phyloP scores from a whole-genome alignment of 108 stramenopile genomes.

The Skeletonema grethae region DNA sequence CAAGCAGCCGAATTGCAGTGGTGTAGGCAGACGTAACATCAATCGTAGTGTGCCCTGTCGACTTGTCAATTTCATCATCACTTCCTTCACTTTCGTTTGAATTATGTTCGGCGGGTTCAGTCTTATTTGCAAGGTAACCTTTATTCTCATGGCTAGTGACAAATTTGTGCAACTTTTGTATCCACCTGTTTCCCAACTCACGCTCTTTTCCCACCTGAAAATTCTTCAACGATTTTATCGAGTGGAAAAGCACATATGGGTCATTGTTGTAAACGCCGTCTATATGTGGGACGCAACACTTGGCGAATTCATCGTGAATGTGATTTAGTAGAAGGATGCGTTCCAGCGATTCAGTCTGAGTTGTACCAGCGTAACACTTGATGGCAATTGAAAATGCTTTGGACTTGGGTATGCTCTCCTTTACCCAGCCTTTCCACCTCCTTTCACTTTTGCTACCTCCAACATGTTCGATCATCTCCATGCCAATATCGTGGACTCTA shows the following conservation, averaged over 20 bases:
- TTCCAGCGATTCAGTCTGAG: conserved; percentile 41
- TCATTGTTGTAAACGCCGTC: conserved; percentile 38
- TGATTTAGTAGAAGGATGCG: conserved; percentile 33
- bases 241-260: conserved; percentile 49
- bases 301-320: conserved; percentile 31
- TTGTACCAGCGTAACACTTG: conserved; percentile 54
- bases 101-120: not conserved
- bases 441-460: not conserved
- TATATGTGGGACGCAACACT: conserved; percentile 9
- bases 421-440: conserved; percentile 26
- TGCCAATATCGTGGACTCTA: conserved; percentile 14
- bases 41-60: conserved; percentile 3
- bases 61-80: not conserved
- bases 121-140: conserved; percentile 12
- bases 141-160: conserved; percentile 30
- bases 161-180: conserved; percentile 31
- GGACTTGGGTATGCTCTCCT: conserved; percentile 43
- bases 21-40: conserved; percentile 55
- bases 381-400: conserved; percentile 51
- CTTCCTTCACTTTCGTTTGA: too few relatives aligned
- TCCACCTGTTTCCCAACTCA: conserved; percentile 34
- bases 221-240: conserved; percentile 47
- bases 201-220: conserved; percentile 28
- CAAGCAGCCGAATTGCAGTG: conserved; percentile 34
- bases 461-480: conserved; percentile 9